Conservation (phyloP, 805 yeast genomes). For the Teunomyces tritomae region DNA sequence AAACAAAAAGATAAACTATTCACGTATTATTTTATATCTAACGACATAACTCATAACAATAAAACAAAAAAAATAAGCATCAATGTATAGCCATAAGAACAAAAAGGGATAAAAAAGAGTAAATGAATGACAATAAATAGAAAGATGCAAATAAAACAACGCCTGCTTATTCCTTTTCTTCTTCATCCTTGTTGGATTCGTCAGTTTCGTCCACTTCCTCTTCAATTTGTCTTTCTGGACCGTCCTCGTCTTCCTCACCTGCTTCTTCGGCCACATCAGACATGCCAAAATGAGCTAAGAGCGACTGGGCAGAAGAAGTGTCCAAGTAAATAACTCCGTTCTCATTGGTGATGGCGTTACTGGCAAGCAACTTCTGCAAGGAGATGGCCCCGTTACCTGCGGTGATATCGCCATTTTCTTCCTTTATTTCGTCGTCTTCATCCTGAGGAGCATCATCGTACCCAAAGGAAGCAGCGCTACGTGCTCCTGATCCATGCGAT, state of each 20-base stretch:
- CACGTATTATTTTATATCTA: slow-evolving; percentile 3
- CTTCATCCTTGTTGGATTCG: slow-evolving; percentile 6
- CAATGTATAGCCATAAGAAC: slow-evolving; percentile 2
- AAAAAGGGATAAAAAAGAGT: neutral
- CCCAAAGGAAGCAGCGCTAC: slow-evolving; percentile 8
- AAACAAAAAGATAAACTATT: neutral
- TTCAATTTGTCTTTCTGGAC: slow-evolving; percentile 4
- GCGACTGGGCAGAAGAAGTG: slow-evolving; percentile 60
- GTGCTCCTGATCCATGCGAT: neutral
- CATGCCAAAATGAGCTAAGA: slow-evolving; percentile 50
- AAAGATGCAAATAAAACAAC: slow-evolving; percentile 1
- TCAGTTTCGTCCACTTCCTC: slow-evolving; percentile 7
- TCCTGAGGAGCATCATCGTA: slow-evolving; percentile 33
- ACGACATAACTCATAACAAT: slow-evolving; percentile 4
- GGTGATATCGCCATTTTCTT: slow-evolving; percentile 15
- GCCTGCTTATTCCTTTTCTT: neutral
- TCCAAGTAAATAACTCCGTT: slow-evolving; percentile 67
- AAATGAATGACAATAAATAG: neutral
- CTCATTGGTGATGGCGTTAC: slow-evolving; percentile 52
- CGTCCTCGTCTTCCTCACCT: slow-evolving; percentile 27
- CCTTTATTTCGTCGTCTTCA: slow-evolving; percentile 18
- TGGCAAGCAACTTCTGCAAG: slow-evolving; percentile 43
- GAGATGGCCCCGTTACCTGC: slow-evolving; percentile 39
- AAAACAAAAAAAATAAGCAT: slow-evolving; percentile 1
- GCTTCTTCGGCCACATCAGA: slow-evolving; percentile 34